Base-by-base conservation (phyloP, 1,284 basidiomycete genomes). In the Trichosporon ovoides region DNA sequence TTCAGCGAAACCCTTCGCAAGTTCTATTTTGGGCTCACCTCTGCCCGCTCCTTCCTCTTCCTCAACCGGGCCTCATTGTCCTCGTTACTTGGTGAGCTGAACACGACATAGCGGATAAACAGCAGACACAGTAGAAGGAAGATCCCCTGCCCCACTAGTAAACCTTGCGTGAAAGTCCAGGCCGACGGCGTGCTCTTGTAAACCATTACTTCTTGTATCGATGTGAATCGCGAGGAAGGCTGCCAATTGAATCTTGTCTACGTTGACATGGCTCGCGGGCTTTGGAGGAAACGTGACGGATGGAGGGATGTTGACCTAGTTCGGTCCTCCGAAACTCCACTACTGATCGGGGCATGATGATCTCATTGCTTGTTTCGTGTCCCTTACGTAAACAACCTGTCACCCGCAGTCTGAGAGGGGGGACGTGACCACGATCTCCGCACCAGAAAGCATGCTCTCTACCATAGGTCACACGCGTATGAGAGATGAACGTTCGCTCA, bases 81-180 rank as follows among this genome's bases (percentile, higher is more conserved):
- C 19, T 68, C 66, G 52, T 79, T 76, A 43, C 81, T 80, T 2
- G 65, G 62, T 0, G 72, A 66, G 19, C 68, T 69, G 62, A 84
- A 82, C 49, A 83, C 79, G 66, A 83, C 78, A 72, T 81, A 83
- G 49, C 81, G 78, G 43, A 84, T 73, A 59, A 81, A 80, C 20
- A 80, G 61, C 43, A 79, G 68, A 14, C 74, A 68, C 28, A 81
- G 71, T 40, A 74, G 52, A 28, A 76, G 55, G 57, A 82, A 79
- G 13, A 78, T 78, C 5, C 78, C 74, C 69, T 83, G 82, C 9
- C 82, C 82, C 19, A 80, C 68, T 34, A 83, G 70, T 56, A 83
- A 75, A 16, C 82, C 82, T 60, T 83, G 81, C 1, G 80, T 80
- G 68, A 83, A 83, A 1, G 80, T 79, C 73, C 73, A 78, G 24